Conservation (phyloP, 1,284 basidiomycete genomes). For the Cutaneotrichosporon cutaneum region DNA sequence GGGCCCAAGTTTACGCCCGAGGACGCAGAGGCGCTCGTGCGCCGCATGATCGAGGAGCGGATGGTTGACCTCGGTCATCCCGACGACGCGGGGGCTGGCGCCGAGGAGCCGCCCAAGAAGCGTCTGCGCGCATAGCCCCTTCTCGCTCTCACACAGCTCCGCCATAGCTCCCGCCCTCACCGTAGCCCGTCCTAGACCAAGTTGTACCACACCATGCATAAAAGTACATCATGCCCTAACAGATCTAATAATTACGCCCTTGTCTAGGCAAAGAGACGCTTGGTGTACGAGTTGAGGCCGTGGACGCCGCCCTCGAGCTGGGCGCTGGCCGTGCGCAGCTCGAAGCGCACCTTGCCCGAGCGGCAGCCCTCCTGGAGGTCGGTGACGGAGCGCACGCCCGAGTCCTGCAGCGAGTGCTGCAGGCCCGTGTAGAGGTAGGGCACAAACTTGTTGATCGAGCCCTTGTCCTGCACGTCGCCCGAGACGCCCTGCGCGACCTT, state of each 20-base stretch:
- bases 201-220: constrained; percentile 27
- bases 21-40: constrained; percentile 55
- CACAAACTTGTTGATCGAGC: constrained; percentile 83
- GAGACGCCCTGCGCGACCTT: constrained; percentile 98
- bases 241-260: background rate
- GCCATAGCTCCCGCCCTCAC: too few relatives aligned
- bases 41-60: constrained; percentile 67
- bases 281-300: constrained; percentile 73
- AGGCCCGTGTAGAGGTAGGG: constrained; percentile 90
- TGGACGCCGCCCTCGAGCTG: constrained; percentile 96
- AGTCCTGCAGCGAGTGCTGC: constrained; percentile 94
- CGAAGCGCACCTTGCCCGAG: constrained; percentile 76
- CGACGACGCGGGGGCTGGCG: constrained; percentile 36
- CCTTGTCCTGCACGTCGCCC: constrained; percentile 97
- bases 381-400: constrained; percentile 67
- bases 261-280: constrained; percentile 60
- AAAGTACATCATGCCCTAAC: constrained; percentile 17
- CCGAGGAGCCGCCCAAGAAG: constrained; percentile 25
- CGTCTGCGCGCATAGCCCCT: constrained; percentile 9
- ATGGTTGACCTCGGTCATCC: constrained; percentile 64
- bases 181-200: background rate
- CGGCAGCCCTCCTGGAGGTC: constrained; percentile 64
- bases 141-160: background rate
- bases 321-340: constrained; percentile 90
- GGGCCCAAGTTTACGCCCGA: constrained; percentile 42